phyloP scores from a whole-genome alignment of 1,284 basidiomycete species.

The Rhodofomes roseus region DNA sequence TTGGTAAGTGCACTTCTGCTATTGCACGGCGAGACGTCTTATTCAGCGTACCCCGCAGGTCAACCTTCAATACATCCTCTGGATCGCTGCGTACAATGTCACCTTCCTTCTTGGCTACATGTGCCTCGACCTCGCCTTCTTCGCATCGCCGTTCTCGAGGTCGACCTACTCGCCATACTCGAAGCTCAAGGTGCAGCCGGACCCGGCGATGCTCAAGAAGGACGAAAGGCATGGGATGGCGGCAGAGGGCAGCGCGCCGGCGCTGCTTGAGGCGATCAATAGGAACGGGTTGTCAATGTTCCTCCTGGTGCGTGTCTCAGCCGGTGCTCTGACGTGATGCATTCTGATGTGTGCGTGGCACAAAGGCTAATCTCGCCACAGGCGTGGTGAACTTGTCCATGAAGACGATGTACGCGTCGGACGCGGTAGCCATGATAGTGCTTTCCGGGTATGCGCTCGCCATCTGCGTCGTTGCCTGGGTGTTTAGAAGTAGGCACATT shows the following conservation, averaged over 20 bases:
- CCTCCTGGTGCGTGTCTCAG: slow-evolving; percentile 59
- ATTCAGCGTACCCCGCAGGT: slow-evolving; percentile 45
- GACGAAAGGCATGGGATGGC: slow-evolving; percentile 8
- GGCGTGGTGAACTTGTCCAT: slow-evolving; percentile 83
- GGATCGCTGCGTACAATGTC: slow-evolving; percentile 89
- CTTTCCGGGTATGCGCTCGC: slow-evolving; percentile 61
- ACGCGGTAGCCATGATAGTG: slow-evolving; percentile 58
- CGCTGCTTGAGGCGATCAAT: slow-evolving; percentile 80
- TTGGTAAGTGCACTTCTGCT: slow-evolving; percentile 46
- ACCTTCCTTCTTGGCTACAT: slow-evolving; percentile 84
- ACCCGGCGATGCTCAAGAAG: slow-evolving; percentile 14
- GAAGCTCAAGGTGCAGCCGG: slow-evolving; percentile 34
- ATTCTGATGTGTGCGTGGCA: background rate
- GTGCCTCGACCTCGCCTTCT: slow-evolving; percentile 69
- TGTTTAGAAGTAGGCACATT: slow-evolving; percentile 31
- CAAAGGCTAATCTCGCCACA: slow-evolving; percentile 83
- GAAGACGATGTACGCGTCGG: slow-evolving; percentile 76
- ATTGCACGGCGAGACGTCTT: background rate
- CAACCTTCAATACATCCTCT: slow-evolving; percentile 87
- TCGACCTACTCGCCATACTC: slow-evolving; percentile 35
- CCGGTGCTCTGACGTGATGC: background rate
- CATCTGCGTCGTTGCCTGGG: slow-evolving; percentile 63
- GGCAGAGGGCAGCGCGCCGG: slow-evolving; percentile 37
- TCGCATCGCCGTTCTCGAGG: slow-evolving; percentile 40
- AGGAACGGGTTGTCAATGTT: slow-evolving; percentile 80